A percentile compares a stretch with the other conserved stretches of the same genome.
Conservation (phyloP, 495 filamentous ascomycete genomes). For the Aspergillus leporis region DNA sequence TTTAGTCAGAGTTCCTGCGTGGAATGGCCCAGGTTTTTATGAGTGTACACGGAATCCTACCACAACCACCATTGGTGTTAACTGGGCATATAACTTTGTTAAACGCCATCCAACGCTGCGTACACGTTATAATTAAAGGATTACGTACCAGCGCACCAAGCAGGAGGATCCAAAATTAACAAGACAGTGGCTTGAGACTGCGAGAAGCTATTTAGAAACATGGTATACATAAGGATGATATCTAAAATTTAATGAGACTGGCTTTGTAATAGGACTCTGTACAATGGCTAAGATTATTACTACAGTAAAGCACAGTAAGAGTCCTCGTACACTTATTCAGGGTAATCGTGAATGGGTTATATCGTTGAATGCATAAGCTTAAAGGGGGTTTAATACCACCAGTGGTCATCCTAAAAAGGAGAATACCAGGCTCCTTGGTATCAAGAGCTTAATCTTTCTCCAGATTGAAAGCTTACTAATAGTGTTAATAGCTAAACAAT, state of each 20-base stretch:
- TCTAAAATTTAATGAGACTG: too few relatives aligned
- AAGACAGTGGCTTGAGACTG: slow-evolving; percentile 9
- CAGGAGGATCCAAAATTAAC: background rate
- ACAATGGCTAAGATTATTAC: too few relatives aligned
- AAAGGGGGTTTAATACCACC: background rate
- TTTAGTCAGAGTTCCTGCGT: background rate
- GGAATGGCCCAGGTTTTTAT: background rate
- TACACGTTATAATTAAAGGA: background rate
- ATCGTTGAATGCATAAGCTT: background rate
- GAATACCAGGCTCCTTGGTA: background rate
- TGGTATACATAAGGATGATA: background rate
- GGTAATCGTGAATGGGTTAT: too few relatives aligned
- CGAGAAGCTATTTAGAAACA: too few relatives aligned
- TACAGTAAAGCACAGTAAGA: background rate
- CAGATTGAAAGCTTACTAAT: too few relatives aligned
- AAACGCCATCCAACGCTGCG: background rate
- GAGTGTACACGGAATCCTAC: background rate
- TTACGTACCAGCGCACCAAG: background rate
- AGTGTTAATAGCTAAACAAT: too few relatives aligned
- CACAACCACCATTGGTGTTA: background rate
- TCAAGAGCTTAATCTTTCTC: too few relatives aligned
- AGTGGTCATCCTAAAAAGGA: slow-evolving; percentile 4
- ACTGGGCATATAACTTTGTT: background rate
- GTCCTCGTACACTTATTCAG: too few relatives aligned
- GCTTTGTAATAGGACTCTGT: too few relatives aligned